Evolutionary conservation across 345 rosid species (phyloP), one percentile per base, ranked within the genome.

Genomic region (Nephelium lappaceum): DNA sequence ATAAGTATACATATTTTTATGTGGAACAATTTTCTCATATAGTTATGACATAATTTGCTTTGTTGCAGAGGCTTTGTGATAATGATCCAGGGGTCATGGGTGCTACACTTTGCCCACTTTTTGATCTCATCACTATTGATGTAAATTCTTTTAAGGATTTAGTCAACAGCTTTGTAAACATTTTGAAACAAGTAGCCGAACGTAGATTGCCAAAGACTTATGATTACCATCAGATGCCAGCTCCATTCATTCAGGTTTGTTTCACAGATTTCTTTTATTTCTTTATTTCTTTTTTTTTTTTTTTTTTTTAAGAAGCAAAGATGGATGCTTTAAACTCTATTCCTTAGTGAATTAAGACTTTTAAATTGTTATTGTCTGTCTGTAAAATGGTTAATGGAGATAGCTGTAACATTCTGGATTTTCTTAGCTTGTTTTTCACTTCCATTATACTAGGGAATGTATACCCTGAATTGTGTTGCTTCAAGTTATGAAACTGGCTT

Each of bases 31-130:
- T 72, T 31, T 67, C 42, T 58, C 51, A n/a, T 68, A 14, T 21
- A 47, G 21, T 38, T 79, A 65, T 69, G 49, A 64, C 55, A 67
- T 51, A 76, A 77, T 67, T 62, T 81, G 12, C 39, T 66, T 73
- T 71, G 72, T 75, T 79, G 81, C 90, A 87, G 98, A 91, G 89
- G 83, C 87, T 96, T 55, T 93, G 92, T 71, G 99, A 96, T 76
- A 96, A 90, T 62, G 99, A 96, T 85, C 97, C 98, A 2, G 99
- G 99, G 24, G 99, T 96, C 53, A 96, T 96, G 99, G 99, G 99
- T 43, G 99, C 99, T 15, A 93, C 99, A 4, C 95, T 94, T 31
- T 96, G 94, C 69, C 99, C 99, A 0, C 91, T 96, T 43, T 93
- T 96, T 83, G 98, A 96, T 86, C 92, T 93, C 16, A 87, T 94